These are phyloP conservation scores for Saitozyma podzolica DNA, from an alignment of 768 basidiomycete species.

Conservation along the genomic window DNA sequence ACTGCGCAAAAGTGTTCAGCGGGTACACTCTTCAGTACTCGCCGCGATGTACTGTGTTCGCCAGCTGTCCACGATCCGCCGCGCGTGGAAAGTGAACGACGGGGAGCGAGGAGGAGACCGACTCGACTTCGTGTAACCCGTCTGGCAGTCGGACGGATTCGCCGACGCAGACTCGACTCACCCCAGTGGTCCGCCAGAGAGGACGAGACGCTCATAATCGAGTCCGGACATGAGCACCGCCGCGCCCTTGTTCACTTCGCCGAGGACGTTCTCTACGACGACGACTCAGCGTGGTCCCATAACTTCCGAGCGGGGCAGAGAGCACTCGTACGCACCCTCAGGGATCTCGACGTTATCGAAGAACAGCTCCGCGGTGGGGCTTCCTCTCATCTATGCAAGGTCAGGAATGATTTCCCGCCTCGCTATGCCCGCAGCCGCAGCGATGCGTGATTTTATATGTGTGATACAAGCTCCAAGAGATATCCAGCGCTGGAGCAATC, in stretches of 20 bases:
- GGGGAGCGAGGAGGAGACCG: no score
- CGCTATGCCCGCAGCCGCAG: no score
- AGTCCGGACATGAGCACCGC: conserved; percentile 91
- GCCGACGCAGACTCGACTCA: conserved; percentile 37
- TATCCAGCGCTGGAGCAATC: not conserved
- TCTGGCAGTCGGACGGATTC: no score
- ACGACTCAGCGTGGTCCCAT: not conserved
- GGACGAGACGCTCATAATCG: conserved; percentile 85
- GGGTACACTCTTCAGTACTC: no score
- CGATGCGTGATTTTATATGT: no score
- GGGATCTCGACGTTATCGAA: conserved; percentile 90
- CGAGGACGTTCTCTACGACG: conserved; percentile 74
- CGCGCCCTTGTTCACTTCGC: conserved; percentile 73
- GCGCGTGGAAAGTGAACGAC: no score
- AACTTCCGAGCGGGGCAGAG: not conserved
- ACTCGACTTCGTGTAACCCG: no score
- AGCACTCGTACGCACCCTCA: conserved; percentile 59
- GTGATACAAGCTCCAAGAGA: no score
- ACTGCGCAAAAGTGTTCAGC: conserved; percentile 53
- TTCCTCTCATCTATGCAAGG: conserved; percentile 73
- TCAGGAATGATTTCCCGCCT: not conserved
- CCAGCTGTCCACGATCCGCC: no score
- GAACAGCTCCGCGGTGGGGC: conserved; percentile 88
- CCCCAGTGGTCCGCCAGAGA: conserved; percentile 91
- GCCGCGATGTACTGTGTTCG: not conserved